Conservation (phyloP, 306 rosid genomes). For the Crataegus laevigata region DNA sequence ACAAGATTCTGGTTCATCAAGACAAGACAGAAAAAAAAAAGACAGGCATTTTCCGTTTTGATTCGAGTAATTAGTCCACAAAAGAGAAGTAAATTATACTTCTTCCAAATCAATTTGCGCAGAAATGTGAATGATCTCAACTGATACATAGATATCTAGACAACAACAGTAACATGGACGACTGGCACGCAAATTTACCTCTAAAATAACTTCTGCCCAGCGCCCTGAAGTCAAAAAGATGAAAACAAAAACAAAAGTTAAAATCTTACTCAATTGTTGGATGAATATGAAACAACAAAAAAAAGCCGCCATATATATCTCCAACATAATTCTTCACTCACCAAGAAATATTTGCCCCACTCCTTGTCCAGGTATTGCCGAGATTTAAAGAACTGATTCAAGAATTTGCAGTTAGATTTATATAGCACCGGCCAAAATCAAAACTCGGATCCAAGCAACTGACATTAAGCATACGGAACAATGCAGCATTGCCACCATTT, state of each 20-base stretch:
- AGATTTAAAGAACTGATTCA: slow-evolving; percentile 72
- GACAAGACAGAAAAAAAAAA: too few species aligned
- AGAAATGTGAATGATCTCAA: background rate
- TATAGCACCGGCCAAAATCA: background rate
- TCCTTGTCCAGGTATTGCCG: slow-evolving; percentile 94
- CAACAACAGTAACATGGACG: background rate
- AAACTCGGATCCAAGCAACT: background rate
- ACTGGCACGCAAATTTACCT: slow-evolving; percentile 33
- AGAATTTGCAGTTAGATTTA: background rate
- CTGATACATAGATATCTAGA: background rate
- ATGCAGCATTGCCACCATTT: background rate
- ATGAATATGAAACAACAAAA: background rate
- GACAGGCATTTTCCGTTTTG: too few species aligned
- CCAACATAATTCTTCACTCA: slow-evolving; percentile 35
- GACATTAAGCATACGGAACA: background rate
- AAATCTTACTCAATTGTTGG: background rate
- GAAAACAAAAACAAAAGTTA: background rate
- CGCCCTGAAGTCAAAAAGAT: slow-evolving; percentile 41
- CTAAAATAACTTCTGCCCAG: slow-evolving; percentile 61
- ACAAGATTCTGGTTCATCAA: background rate
- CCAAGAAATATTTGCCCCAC: slow-evolving; percentile 81
- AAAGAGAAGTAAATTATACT: background rate
- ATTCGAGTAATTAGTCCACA: background rate
- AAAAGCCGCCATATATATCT: background rate
- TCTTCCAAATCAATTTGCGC: background rate